Base-by-base conservation (phyloP, 225 moss, liverwort and hornwort species). In the Takakia lepidozioides region DNA sequence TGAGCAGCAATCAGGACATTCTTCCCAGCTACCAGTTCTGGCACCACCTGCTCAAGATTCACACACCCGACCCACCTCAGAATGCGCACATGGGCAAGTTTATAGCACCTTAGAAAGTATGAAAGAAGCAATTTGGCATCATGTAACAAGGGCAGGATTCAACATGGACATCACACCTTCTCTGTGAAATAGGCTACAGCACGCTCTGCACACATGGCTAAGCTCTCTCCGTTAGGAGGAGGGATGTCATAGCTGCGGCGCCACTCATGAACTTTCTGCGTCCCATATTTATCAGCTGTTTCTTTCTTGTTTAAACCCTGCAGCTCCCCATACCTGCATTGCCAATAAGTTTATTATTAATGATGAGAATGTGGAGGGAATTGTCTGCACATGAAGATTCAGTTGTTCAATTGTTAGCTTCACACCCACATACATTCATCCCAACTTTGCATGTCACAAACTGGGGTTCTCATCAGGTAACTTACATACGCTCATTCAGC, bases 261-360 rank as follows among this genome's bases (percentile, higher is more conserved):
- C 93, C 93, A 93, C 52, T 74, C 49, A 38, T 93, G 75, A 0
- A 88, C 93, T 70, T 89, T 78, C 24, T 79, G 83, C 11, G 62
- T 57, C 18, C 93, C 93, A 48, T 55, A 93, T 42, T 89, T 93
- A 29, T 89, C 93, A 23, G 93, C 88, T 19, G 88, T 93, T 69
- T 93, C 86, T 62, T 84, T 59, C 72, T 93, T 93, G 68, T 93
- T 93, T 53, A 93, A 55, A 16, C 93, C 93, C 60, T 93, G 93
- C 51, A 93, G 54, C 56, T 93, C 88, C 41, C 93, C 93, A 38
- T 93, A 79, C 85, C 79, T 85, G 66, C 19, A 39, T 37, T 20
- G 6, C 21, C 22, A 23, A 56, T 19, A 19, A 22, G 13, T 5
- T n/a, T 18, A 32, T 7, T 8, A 28, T 25, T 14, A 48, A 14